Conservation (phyloP, 2,329 filamentous ascomycete genomes). For the Pseudocercospora eumusae region DNA sequence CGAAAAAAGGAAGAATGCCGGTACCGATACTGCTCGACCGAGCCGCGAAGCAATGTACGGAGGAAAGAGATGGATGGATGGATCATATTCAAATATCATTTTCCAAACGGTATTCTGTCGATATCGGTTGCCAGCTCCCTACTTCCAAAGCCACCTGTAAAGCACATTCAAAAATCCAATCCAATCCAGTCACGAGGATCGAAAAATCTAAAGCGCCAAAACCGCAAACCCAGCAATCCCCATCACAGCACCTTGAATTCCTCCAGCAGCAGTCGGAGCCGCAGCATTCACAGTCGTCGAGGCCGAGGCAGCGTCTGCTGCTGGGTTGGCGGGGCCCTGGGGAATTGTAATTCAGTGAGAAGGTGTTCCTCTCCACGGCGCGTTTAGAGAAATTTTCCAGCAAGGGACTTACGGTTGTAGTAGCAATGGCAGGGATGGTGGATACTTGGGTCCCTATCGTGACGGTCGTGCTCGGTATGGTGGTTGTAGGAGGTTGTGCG, state of each 20-base stretch:
- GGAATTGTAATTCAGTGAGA: too few relatives aligned
- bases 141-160: too few relatives aligned
- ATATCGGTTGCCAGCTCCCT: too few relatives aligned
- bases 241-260: not conserved
- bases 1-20: too few relatives aligned
- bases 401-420: not conserved
- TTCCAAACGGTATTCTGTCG: too few relatives aligned
- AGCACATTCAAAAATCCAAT: too few relatives aligned
- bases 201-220: not conserved
- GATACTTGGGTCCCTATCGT: not conserved
- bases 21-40: too few relatives aligned
- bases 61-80: not conserved
- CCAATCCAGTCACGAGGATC: too few relatives aligned
- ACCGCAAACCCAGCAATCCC: not conserved
- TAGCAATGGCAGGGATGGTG: conserved; percentile 1
- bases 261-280: not conserved
- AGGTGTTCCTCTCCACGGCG: too few relatives aligned
- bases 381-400: too few relatives aligned
- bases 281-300: not conserved
- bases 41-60: not conserved
- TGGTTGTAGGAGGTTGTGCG: not conserved
- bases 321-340: not conserved
- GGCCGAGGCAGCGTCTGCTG: not conserved
- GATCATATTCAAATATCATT: too few relatives aligned
- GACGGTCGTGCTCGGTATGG: not conserved